These are phyloP conservation scores for Crucibulum laeve DNA, from an alignment of 768 basidiomycete genomes.

Conservation along the genomic window DNA sequence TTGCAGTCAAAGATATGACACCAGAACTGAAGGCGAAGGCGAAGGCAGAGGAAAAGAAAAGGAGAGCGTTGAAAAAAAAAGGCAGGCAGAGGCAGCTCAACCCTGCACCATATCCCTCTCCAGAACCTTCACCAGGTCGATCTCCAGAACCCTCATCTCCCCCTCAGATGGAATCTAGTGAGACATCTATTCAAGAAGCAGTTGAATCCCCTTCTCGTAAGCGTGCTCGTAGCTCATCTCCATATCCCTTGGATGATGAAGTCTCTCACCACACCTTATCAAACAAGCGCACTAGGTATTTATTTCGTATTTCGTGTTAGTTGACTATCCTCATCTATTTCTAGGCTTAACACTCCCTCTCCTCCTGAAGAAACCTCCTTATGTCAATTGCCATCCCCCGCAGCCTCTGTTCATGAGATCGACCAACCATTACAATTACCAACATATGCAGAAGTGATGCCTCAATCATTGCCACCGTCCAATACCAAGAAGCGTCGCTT, in stretches of 20 bases:
- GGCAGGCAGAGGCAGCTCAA: background rate
- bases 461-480: too few relatives aligned
- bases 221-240: too few relatives aligned
- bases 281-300: background rate
- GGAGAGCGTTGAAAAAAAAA: background rate
- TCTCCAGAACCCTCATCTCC: conserved; percentile 8
- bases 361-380: background rate
- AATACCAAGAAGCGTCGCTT: too few relatives aligned
- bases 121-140: conserved; percentile 11
- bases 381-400: background rate
- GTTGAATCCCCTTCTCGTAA: background rate
- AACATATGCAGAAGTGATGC: too few relatives aligned
- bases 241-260: too few relatives aligned
- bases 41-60: background rate
- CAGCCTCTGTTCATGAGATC: background rate
- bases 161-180: conserved; percentile 9
- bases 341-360: background rate
- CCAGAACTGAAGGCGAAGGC: conserved; percentile 1
- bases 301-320: too few relatives aligned
- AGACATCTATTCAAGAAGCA: conserved; percentile 1
- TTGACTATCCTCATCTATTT: too few relatives aligned
- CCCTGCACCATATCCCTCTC: conserved; percentile 13
- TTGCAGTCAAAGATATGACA: conserved; percentile 22
- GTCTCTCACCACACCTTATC: too few relatives aligned
- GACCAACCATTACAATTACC: too few relatives aligned